phyloP scores from a whole-genome alignment of 2,329 filamentous ascomycete species.

The Tothia fuscella region DNA sequence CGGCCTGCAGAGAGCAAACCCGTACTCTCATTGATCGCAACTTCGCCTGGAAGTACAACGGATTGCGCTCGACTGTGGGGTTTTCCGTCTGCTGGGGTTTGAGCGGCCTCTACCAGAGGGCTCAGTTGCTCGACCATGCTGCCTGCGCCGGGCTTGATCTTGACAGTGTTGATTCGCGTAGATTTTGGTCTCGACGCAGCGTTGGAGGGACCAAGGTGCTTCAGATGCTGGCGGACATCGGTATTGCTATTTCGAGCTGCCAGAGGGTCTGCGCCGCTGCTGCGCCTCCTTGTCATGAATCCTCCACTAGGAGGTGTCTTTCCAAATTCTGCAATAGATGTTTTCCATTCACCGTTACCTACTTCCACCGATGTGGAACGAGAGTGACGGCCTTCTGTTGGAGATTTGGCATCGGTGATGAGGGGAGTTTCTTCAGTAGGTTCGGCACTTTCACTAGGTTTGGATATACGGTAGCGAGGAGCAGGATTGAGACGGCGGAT shows the following conservation, averaged over 20 bases:
- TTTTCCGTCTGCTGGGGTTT: not conserved
- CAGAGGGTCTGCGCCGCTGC: slow-evolving; percentile 15
- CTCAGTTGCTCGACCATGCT: slow-evolving; percentile 12
- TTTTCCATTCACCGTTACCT: slow-evolving; percentile 10
- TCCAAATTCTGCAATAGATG: slow-evolving; percentile 9
- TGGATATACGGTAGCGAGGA: slow-evolving; percentile 60
- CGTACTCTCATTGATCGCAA: slow-evolving; percentile 5
- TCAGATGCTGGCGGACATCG: slow-evolving; percentile 47
- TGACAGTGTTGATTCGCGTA: slow-evolving; percentile 51
- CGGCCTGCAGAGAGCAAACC: slow-evolving; percentile 43
- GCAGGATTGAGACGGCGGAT: slow-evolving; percentile 81
- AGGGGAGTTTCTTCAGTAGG: slow-evolving; percentile 32
- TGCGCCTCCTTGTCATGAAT: slow-evolving; percentile 27
- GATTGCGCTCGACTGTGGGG: not conserved
- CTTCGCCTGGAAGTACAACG: not conserved
- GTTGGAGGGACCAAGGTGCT: slow-evolving; percentile 53
- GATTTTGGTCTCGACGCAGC: slow-evolving; percentile 46
- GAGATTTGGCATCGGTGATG: slow-evolving; percentile 13
- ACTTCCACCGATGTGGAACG: slow-evolving; percentile 8
- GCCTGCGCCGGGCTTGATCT: slow-evolving; percentile 50
- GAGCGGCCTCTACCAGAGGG: slow-evolving; percentile 4
- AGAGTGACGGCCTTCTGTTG: slow-evolving; percentile 4
- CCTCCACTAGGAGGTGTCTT: slow-evolving; percentile 24
- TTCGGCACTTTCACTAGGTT: slow-evolving; percentile 27
- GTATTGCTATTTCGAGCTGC: slow-evolving; percentile 40